Evolutionary conservation across 2,329 filamentous ascomycete species (phyloP).

Genomic region (Penicillium sp.): DNA sequence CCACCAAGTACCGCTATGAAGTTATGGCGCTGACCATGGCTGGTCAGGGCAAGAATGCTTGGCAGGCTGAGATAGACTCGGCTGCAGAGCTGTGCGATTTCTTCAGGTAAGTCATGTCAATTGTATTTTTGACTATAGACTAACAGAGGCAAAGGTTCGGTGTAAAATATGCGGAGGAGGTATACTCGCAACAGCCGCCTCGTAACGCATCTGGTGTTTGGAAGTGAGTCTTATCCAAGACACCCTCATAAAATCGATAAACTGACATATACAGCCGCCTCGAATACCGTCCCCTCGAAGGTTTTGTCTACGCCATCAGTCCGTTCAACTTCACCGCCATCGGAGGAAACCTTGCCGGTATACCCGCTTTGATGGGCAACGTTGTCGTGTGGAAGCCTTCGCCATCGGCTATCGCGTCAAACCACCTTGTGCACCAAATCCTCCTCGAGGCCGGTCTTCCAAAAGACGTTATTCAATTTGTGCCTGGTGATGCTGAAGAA

Average conservation of each 20-base stretch:
- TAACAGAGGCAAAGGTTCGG: slow-evolving; percentile 58
- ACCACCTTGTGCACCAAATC: slow-evolving; percentile 84
- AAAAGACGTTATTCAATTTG: slow-evolving; percentile 83
- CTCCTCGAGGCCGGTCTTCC: slow-evolving; percentile 63
- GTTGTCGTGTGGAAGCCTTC: slow-evolving; percentile 96
- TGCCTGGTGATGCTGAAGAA: slow-evolving; percentile 79
- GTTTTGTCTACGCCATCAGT: slow-evolving; percentile 88
- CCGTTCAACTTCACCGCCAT: slow-evolving; percentile 98
- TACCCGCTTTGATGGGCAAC: slow-evolving; percentile 85
- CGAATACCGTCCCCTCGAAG: slow-evolving; percentile 84
- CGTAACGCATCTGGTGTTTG: slow-evolving; percentile 81
- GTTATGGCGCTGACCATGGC: slow-evolving; percentile 95
- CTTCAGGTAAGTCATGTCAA: slow-evolving; percentile 52
- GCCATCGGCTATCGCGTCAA: slow-evolving; percentile 77
- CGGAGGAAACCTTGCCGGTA: slow-evolving; percentile 75
- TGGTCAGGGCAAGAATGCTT: slow-evolving; percentile 96
- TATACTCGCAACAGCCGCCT: slow-evolving; percentile 80
- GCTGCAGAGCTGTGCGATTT: slow-evolving; percentile 92
- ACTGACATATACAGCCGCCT: slow-evolving; percentile 51
- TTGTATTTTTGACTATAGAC: background rate
- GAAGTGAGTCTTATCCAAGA: slow-evolving; percentile 55
- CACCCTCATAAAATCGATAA: background rate
- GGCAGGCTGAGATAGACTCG: slow-evolving; percentile 98
- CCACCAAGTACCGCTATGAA: slow-evolving; percentile 91
- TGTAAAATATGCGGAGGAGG: slow-evolving; percentile 86